Evolutionary conservation across 768 basidiomycete genomes (phyloP).

Genomic region (Ramaria rubella): DNA sequence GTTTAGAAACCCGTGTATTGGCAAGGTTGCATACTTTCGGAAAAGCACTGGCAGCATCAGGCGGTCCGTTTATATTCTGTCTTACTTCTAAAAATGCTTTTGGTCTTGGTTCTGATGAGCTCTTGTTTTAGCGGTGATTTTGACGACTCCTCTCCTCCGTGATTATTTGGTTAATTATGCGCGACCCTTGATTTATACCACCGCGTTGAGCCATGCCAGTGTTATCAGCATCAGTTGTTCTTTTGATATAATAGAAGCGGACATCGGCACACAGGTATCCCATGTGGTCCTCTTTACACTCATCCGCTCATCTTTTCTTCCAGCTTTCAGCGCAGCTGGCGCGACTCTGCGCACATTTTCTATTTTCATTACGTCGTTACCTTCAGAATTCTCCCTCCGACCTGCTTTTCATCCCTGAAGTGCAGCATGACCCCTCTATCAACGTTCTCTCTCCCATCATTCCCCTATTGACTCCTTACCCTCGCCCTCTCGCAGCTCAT

Average conservation of each 20-base stretch:
- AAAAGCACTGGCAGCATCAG: slow-evolving; percentile 79
- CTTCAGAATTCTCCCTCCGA: slow-evolving; percentile 31
- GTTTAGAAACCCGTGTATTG: slow-evolving; percentile 63
- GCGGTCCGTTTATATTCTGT: slow-evolving; percentile 50
- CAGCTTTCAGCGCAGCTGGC: slow-evolving; percentile 35
- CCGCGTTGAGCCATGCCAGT: slow-evolving; percentile 70
- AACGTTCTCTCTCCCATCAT: slow-evolving; percentile 64
- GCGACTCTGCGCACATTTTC: slow-evolving; percentile 37
- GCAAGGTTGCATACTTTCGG: slow-evolving; percentile 89
- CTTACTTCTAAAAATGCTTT: too few relatives aligned
- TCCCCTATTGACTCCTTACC: slow-evolving; percentile 71
- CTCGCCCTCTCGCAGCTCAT: slow-evolving; percentile 68
- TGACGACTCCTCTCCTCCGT: slow-evolving; percentile 64
- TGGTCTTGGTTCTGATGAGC: not conserved
- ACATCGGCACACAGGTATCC: slow-evolving; percentile 54
- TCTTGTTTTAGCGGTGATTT: slow-evolving; percentile 54
- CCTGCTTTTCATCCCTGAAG: slow-evolving; percentile 20
- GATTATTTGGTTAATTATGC: slow-evolving; percentile 91
- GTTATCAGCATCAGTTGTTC: slow-evolving; percentile 70
- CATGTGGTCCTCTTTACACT: not conserved
- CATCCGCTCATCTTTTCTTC: slow-evolving; percentile 3
- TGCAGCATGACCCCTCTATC: slow-evolving; percentile 3
- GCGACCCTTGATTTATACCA: slow-evolving; percentile 86
- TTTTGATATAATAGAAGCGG: slow-evolving; percentile 70
- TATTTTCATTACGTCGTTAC: slow-evolving; percentile 26